Evolutionary conservation across 306 rosid genomes (phyloP), one percentile per base, ranked within the genome.

Genomic region (Datisca glomerata): DNA sequence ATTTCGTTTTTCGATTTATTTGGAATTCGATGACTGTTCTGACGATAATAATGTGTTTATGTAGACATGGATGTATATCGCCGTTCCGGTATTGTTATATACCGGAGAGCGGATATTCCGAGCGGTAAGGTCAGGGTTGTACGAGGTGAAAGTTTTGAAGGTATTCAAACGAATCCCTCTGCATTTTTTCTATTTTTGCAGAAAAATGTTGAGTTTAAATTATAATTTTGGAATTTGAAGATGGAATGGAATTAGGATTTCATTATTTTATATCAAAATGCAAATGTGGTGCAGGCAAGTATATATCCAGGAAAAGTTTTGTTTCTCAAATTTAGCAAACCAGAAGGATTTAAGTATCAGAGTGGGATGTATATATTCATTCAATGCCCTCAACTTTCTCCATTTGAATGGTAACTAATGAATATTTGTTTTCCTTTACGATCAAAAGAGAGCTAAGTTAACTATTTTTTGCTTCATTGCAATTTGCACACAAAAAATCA

Each of bases 11-110:
- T n/a, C n/a, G n/a, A n/a, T n/a, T n/a, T n/a, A n/a, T n/a, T n/a
- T n/a, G n/a, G n/a, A n/a, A n/a, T n/a, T n/a, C n/a, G n/a, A n/a
- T n/a, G n/a, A n/a, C n/a, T n/a, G n/a, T n/a, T n/a, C n/a, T n/a
- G n/a, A n/a, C n/a, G n/a, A n/a, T n/a, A n/a, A n/a, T n/a, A n/a
- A n/a, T n/a, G n/a, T n/a, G n/a, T 18, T 48, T 21, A 23, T 54
- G 78, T 66, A 86, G 96, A 81, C 96, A 36, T 86, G 94, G 86
- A 73, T 86, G 66, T 86, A 81, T 67, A 61, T 86, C 60, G 81
- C 77, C 34, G 53, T 86, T 71, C 94, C 96, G 37, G 65, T 78
- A 59, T 47, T 71, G 18, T 45, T 81, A 45, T 81, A 81, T 14
- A 16, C 67, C 1, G 96, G 84, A 47, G 94, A 86, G 70, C 47